Evolutionary conservation across 768 basidiomycete species (phyloP).

Genomic region (Suillus tomentosus): DNA sequence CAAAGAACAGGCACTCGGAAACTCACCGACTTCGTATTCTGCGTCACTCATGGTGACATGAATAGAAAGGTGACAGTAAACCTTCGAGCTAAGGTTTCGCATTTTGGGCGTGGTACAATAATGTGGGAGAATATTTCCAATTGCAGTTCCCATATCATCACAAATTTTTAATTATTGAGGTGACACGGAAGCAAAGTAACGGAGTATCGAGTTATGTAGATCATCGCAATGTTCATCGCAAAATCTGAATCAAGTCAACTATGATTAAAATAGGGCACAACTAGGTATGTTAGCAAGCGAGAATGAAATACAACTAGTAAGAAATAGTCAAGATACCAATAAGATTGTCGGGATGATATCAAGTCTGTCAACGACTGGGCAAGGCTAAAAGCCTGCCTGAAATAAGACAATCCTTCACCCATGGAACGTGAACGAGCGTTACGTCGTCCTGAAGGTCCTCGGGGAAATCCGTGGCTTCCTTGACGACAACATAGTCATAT

Average conservation of each 20-base stretch:
- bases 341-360: neutral
- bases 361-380: conserved; percentile 10
- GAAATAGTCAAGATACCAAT: conserved; percentile 10
- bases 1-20: neutral
- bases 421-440: conserved; percentile 55
- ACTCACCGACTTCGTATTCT: conserved; percentile 73
- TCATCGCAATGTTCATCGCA: neutral
- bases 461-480: conserved; percentile 42
- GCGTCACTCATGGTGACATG: conserved; percentile 37
- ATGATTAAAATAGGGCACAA: conserved; percentile 15
- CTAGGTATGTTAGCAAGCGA: conserved; percentile 10
- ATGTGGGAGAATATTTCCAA: conserved; percentile 23
- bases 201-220: neutral
- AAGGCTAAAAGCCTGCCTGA: conserved; percentile 52
- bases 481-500: conserved; percentile 68
- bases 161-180: neutral
- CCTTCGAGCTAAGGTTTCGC: neutral
- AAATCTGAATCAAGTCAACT: conserved; percentile 11
- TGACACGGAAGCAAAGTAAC: neutral
- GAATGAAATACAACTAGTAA: conserved; percentile 3
- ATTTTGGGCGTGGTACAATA: neutral
- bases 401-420: conserved; percentile 80
- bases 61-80: conserved; percentile 17
- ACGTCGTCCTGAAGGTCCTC: conserved; percentile 29
- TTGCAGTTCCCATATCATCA: conserved; percentile 5